Percentiles rank a stretch among this genome's conserved stretches.
phyloP scores from a whole-genome alignment of 2,329 filamentous ascomycete genomes.

The Pseudocercospora fijiensis region DNA sequence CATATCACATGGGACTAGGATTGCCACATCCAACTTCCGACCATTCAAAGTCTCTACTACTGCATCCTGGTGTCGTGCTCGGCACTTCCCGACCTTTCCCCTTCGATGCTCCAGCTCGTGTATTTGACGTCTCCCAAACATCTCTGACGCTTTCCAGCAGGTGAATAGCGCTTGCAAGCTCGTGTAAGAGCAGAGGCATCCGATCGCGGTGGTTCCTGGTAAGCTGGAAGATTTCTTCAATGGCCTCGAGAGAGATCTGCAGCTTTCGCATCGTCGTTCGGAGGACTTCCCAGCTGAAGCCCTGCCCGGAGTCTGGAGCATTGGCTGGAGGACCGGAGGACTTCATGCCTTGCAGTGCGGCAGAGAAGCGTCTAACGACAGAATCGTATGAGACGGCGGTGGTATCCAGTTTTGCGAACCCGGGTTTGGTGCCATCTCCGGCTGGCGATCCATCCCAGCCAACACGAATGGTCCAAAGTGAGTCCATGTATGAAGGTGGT shows the following conservation, averaged over 20 bases:
- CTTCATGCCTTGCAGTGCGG: conserved; percentile 16
- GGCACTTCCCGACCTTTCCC: background rate
- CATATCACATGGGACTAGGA: background rate
- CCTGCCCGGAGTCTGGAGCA: background rate
- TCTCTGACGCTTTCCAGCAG: conserved; percentile 23
- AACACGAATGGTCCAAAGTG: conserved; percentile 19
- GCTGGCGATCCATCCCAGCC: conserved; percentile 19
- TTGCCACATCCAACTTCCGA: background rate
- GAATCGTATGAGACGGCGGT: conserved; percentile 10
- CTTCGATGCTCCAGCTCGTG: background rate
- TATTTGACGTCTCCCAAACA: conserved; percentile 15
- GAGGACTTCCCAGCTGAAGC: conserved; percentile 22
- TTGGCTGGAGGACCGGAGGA: conserved; percentile 16
- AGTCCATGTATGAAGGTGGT: conserved; percentile 15
- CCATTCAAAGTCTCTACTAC: background rate
- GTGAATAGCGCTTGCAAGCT: conserved; percentile 21
- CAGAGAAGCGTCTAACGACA: conserved; percentile 14
- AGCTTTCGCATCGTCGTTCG: conserved; percentile 23
- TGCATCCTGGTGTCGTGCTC: background rate
- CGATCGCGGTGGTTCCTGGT: conserved; percentile 20
- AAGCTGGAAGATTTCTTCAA: conserved; percentile 21
- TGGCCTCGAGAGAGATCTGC: conserved; percentile 23
- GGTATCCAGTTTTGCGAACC: background rate
- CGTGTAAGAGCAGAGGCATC: conserved; percentile 21
- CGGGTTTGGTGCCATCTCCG: background rate